phyloP scores from a whole-genome alignment of 305 asterid genomes.

The Fraxinus platypoda region DNA sequence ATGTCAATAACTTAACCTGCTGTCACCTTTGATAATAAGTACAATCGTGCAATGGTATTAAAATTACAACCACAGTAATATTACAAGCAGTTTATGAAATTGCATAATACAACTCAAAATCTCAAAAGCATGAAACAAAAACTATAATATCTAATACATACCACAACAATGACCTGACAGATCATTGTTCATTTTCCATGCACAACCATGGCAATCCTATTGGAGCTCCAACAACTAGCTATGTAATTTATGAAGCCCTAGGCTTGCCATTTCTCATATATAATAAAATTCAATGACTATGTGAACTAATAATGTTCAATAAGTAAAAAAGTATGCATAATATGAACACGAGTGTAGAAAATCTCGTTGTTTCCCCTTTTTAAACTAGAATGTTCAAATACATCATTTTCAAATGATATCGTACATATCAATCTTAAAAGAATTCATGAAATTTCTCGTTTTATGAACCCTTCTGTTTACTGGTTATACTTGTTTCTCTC shows the following conservation, averaged over 20 bases:
- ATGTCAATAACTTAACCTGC: not conserved
- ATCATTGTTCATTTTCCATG: not conserved
- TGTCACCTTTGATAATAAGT: not conserved
- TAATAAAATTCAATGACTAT: not conserved
- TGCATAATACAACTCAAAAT: not conserved
- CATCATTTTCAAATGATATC: not conserved
- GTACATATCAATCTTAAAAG: not conserved
- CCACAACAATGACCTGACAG: not conserved
- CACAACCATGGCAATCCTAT: not conserved
- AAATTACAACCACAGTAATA: not conserved
- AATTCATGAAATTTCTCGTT: not conserved
- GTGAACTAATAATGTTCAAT: not conserved
- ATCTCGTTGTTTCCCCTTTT: not conserved
- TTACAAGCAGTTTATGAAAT: not conserved
- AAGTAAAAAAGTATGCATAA: not conserved
- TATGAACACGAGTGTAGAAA: not conserved
- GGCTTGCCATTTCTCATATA: not conserved
- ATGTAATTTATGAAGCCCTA: not conserved
- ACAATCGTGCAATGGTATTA: not conserved
- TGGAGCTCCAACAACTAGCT: constrained; percentile 1
- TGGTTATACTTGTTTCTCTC: not conserved
- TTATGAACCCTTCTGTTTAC: not conserved
- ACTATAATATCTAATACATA: not conserved
- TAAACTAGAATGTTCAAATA: not conserved
- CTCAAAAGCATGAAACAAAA: not conserved